A percentile compares a stretch with the other conserved stretches of the same genome.
Evolutionary conservation across 352 stramenopile species (phyloP).

Genomic region (Saprolegnia diclina): DNA sequence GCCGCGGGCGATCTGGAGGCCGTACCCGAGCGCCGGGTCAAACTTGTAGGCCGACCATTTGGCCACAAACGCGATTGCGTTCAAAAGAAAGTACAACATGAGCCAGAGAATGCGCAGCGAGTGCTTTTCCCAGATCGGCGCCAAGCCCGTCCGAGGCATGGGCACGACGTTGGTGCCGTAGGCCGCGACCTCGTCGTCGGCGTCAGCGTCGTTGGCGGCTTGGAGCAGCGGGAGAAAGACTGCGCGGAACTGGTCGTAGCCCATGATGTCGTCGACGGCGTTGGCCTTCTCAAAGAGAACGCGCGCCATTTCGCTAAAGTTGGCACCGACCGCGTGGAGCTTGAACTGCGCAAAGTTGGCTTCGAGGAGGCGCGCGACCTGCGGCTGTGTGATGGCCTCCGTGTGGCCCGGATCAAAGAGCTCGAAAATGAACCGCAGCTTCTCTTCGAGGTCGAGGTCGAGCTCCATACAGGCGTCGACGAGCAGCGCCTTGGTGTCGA

Average conservation of each 20-base stretch:
- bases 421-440: conserved; percentile 81
- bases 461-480: conserved; percentile 79
- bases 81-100: conserved; percentile 57
- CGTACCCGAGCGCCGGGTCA: conserved; percentile 51
- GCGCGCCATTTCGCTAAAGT: conserved; percentile 54
- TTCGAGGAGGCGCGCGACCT: conserved; percentile 57
- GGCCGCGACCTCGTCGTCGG: conserved; percentile 28
- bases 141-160: conserved; percentile 27
- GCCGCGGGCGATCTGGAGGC: conserved; percentile 52
- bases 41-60: conserved; percentile 71
- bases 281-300: conserved; percentile 70
- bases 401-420: conserved; percentile 54
- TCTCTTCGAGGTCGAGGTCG: conserved; percentile 63
- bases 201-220: conserved; percentile 47
- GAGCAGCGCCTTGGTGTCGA: conserved; percentile 70
- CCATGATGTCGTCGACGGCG: conserved; percentile 54
- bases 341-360: conserved; percentile 70
- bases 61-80: conserved; percentile 63
- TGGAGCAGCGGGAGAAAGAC: conserved; percentile 70
- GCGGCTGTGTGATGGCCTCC: conserved; percentile 50
- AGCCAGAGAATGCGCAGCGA: conserved; percentile 77
- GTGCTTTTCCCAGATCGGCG: conserved; percentile 62
- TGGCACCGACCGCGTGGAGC: conserved; percentile 65
- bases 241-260: conserved; percentile 54
- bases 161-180: conserved; percentile 28